phyloP scores from a whole-genome alignment of 768 basidiomycete species.

The Suillus clintonianus region DNA sequence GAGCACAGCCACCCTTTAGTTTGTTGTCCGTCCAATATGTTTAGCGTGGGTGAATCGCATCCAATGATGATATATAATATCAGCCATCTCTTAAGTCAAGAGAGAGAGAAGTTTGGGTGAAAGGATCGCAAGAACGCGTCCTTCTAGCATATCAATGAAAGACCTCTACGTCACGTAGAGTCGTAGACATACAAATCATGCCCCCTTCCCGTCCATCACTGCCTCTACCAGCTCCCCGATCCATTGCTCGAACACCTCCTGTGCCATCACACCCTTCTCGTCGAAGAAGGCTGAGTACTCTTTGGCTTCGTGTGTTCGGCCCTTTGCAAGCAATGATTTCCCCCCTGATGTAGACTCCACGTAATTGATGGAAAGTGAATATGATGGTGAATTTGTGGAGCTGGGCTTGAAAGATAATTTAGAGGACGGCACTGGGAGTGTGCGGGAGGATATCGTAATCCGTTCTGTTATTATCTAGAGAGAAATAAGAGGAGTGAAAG shows the following conservation, averaged over 20 bases:
- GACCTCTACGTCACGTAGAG: background rate
- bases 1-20: too few species aligned
- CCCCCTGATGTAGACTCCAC: slow-evolving; percentile 82
- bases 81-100: background rate
- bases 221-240: slow-evolving; percentile 71
- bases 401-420: slow-evolving; percentile 12
- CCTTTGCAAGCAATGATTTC: slow-evolving; percentile 79
- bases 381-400: slow-evolving; percentile 59
- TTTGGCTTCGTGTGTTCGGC: slow-evolving; percentile 56
- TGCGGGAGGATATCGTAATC: slow-evolving; percentile 74
- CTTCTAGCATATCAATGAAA: background rate
- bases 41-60: too few species aligned
- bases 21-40: too few species aligned
- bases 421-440: slow-evolving; percentile 49
- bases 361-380: slow-evolving; percentile 67
- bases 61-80: background rate
- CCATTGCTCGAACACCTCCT: slow-evolving; percentile 76
- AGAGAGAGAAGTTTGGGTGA: background rate
- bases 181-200: slow-evolving; percentile 28
- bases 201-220: slow-evolving; percentile 68
- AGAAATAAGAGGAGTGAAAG: slow-evolving; percentile 5
- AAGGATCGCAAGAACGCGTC: background rate
- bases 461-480: slow-evolving; percentile 87
- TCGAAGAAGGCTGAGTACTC: slow-evolving; percentile 81
- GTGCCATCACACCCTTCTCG: slow-evolving; percentile 75